Evolutionary conservation across 768 basidiomycete genomes (phyloP), one percentile per base, ranked within the genome.

Genomic region (Cantharellus anzutake): DNA sequence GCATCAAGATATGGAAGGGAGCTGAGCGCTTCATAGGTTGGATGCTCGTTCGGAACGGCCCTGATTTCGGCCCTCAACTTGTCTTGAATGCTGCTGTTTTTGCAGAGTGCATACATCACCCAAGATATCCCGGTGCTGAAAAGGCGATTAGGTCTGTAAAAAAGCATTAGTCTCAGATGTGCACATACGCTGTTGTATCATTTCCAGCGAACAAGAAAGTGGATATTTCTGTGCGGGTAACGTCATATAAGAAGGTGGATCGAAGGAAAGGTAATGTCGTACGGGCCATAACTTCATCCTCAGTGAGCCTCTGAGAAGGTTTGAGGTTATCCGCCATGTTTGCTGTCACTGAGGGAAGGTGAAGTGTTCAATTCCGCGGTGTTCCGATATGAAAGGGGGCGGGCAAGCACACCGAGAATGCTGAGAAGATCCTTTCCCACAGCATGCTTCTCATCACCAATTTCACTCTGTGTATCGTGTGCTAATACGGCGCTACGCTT

Each of bases 31-130:
- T 71, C 68, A 53, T 56, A 52, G 11, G 61, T 40, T 3, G 61
- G 61, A 4, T 34, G 11, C 16, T 62, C 61, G 29, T 37, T 64
- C 4, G 52, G 37, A 3, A 78, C 60, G 0, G 75, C 71, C 0
- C 69, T 64, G n/a, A 79, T 68, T 67, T 84, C 81, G 3, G 74
- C 73, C 3, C 81, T 75, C 2, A 84, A 72, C 50, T 71, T 72
- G 3, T 67, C 69, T 66, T 82, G 81, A 56, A 72, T 68, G 20
- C 73, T 71, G 2, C 70, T 74, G 65, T 80, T 70, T 44, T 76
- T 75, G 4, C 78, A 74, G 11, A 82, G 73, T n/a, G 62, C 58
- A 60, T 69, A 68, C 3, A 70, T 52, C 16, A 65, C 65, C 70
- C 70, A 71, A 3, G 70, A 67, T 2, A 71, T 55, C 5, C 70